Base-by-base conservation (phyloP, 192 early-diverging fungal species). In the Mortierella claussenii region DNA sequence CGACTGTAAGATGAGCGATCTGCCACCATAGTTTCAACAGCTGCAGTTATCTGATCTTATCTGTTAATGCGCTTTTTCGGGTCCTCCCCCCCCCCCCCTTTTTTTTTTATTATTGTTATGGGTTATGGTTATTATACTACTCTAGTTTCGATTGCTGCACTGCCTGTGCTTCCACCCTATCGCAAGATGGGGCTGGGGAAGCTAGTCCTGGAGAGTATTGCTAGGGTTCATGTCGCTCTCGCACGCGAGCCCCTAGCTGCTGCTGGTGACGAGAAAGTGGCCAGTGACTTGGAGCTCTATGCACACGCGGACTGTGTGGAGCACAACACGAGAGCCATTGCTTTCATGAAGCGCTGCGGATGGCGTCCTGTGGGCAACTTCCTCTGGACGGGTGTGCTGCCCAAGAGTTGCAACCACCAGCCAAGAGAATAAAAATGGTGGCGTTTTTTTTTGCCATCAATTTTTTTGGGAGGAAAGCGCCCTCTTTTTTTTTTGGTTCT, bases 1-100 rank as follows among this genome's bases (percentile, higher is more conserved):
- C 23, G 73, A 76, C 40, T 76, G 69, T 63, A 63, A 63, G 69
- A n/a, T n/a, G n/a, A n/a, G n/a, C n/a, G n/a, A n/a, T n/a, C n/a
- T n/a, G n/a, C n/a, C n/a, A n/a, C n/a, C n/a, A n/a, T n/a, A n/a
- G n/a, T n/a, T n/a, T n/a, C n/a, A n/a, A n/a, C n/a, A n/a, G n/a
- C n/a, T n/a, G n/a, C n/a, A n/a, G n/a, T n/a, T n/a, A n/a, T n/a
- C n/a, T n/a, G n/a, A n/a, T n/a, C n/a, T n/a, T n/a, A n/a, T n/a
- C n/a, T n/a, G n/a, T n/a, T n/a, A n/a, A n/a, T n/a, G n/a, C n/a
- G n/a, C n/a, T n/a, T n/a, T n/a, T n/a, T n/a, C n/a, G n/a, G n/a
- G n/a, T n/a, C n/a, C n/a, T n/a, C n/a, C n/a, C n/a, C n/a, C n/a
- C n/a, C n/a, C n/a, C n/a, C n/a, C n/a, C n/a, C n/a, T n/a, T n/a